phyloP scores from a whole-genome alignment of 78 protist genomes.

The Dictyostelium intermedium region DNA sequence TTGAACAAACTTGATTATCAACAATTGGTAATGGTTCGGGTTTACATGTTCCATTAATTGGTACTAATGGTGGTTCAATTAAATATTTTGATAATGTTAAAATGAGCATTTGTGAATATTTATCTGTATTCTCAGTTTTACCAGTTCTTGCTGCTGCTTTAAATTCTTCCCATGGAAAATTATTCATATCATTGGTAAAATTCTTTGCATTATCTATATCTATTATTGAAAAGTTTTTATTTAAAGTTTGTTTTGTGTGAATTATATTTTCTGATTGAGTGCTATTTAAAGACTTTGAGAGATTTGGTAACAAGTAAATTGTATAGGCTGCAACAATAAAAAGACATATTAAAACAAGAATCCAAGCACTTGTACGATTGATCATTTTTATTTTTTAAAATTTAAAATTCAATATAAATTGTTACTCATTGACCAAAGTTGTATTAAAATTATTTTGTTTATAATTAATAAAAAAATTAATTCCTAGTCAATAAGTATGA shows the following conservation, averaged over 20 bases:
- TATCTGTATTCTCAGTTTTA: neutral
- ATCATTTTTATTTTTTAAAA: neutral
- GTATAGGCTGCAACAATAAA: neutral
- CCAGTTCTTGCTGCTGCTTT: neutral
- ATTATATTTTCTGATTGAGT: neutral
- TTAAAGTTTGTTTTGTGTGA: neutral
- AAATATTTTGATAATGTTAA: neutral
- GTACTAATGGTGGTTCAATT: neutral
- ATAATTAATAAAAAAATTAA: no score
- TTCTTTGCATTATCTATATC: neutral
- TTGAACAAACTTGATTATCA: neutral
- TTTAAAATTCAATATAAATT: no score
- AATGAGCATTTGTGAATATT: neutral
- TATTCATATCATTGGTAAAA: neutral
- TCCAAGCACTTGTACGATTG: neutral
- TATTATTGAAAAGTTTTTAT: neutral
- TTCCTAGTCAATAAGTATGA: no score
- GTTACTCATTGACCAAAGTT: no score
- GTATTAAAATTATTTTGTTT: no score
- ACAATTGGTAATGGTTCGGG: neutral
- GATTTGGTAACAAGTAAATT: neutral
- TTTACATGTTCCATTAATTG: neutral
- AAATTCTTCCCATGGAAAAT: slow-evolving; percentile 4
- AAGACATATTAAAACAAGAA: neutral
- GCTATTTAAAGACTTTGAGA: neutral